Conservation (phyloP, 2,329 filamentous ascomycete species). For the Pseudonectria buxi region DNA sequence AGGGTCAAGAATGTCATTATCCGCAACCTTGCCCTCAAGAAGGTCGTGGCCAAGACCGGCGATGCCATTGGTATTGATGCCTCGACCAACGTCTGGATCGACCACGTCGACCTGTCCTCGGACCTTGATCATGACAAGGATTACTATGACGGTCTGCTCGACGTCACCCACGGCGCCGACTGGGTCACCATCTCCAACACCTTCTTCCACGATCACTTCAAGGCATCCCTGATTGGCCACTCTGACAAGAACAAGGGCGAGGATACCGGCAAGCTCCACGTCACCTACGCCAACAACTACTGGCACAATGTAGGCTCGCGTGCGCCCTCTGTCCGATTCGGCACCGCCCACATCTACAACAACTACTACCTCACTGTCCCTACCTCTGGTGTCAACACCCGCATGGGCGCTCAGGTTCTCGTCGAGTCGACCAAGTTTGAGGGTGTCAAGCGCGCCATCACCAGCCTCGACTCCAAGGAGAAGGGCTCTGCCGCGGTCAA, state of each 20-base stretch:
- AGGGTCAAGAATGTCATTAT: conserved; percentile 52
- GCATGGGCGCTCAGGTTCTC: conserved; percentile 48
- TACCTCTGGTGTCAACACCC: conserved; percentile 46
- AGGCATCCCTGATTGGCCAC: conserved; percentile 55
- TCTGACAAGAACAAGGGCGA: conserved; percentile 51
- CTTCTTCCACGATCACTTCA: conserved; percentile 38
- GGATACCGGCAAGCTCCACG: conserved; percentile 54
- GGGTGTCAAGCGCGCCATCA: conserved; percentile 30
- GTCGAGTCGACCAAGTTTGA: conserved; percentile 49
- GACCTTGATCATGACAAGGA: conserved; percentile 57
- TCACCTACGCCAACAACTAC: conserved; percentile 63
- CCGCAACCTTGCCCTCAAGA: conserved; percentile 53
- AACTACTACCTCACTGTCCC: conserved; percentile 41
- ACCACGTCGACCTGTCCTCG: conserved; percentile 59
- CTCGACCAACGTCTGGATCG: conserved; percentile 57
- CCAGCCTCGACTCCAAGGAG: conserved; percentile 33
- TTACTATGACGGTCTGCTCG: conserved; percentile 62
- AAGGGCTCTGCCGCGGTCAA: conserved; percentile 35
- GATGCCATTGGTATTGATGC: conserved; percentile 54
- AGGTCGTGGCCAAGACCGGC: conserved; percentile 47
- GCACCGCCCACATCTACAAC: conserved; percentile 54
- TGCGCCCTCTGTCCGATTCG: conserved; percentile 57
- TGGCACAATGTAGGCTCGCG: conserved; percentile 59
- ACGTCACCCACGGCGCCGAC: conserved; percentile 57
- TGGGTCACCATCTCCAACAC: conserved; percentile 44